phyloP scores from a whole-genome alignment of 1,284 basidiomycete species.

The Neonothopanus nambi region DNA sequence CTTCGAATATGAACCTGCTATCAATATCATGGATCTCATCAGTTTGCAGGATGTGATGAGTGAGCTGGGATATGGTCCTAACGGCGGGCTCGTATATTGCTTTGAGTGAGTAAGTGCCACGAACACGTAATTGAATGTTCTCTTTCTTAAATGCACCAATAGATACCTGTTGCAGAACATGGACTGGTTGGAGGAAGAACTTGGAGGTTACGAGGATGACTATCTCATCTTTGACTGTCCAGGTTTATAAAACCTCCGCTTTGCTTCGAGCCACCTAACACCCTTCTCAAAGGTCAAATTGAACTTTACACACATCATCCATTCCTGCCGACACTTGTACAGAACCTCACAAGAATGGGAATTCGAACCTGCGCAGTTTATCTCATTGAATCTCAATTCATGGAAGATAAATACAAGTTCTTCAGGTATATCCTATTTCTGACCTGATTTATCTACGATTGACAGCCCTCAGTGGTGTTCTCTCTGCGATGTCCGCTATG shows the following conservation, averaged over 20 bases:
- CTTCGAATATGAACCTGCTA: constrained; percentile 91
- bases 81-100: constrained; percentile 96
- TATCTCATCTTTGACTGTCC: constrained; percentile 99
- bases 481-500: constrained; percentile 99
- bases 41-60: constrained; percentile 96
- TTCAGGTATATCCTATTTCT: constrained; percentile 62
- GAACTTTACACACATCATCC: constrained; percentile 99
- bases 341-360: constrained; percentile 67
- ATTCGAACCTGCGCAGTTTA: constrained; percentile 86
- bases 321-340: constrained; percentile 88
- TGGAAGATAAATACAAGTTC: constrained; percentile 98
- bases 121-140: constrained; percentile 2
- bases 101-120: constrained; percentile 89
- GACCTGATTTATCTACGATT: background rate
- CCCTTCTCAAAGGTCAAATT: constrained; percentile 76
- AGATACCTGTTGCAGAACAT: constrained; percentile 97
- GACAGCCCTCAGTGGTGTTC: constrained; percentile 73
- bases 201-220: constrained; percentile 94
- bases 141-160: constrained; percentile 4
- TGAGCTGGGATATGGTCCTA: constrained; percentile 94
- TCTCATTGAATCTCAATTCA: constrained; percentile 96
- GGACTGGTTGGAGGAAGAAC: constrained; percentile 98
- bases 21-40: constrained; percentile 95
- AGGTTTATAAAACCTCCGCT: constrained; percentile 48
- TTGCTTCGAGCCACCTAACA: background rate